These are phyloP conservation scores for Thuidium tamariscinum DNA, from an alignment of 225 moss, liverwort and hornwort genomes.

Conservation along the genomic window DNA sequence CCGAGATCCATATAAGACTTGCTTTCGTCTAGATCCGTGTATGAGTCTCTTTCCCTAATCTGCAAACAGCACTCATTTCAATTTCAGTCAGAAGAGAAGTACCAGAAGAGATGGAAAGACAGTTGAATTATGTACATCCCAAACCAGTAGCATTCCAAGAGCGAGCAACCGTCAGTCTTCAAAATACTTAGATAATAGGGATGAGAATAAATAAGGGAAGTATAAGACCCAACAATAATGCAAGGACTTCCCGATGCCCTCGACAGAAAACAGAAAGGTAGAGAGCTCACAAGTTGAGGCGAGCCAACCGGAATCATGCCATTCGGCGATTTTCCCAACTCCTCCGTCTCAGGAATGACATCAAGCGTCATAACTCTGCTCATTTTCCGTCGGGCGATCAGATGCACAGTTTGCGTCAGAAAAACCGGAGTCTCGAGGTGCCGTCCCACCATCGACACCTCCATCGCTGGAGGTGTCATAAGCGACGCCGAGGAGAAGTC, in stretches of 20 bases:
- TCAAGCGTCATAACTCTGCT: slow-evolving; percentile 32
- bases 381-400: slow-evolving; percentile 35
- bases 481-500: slow-evolving; percentile 20
- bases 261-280: background rate
- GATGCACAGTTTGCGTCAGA: slow-evolving; percentile 46
- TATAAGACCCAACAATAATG: background rate
- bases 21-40: background rate
- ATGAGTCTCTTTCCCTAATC: slow-evolving; percentile 15
- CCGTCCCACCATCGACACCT: slow-evolving; percentile 49
- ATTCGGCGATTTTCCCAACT: slow-evolving; percentile 21
- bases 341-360: slow-evolving; percentile 60
- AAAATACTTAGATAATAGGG: background rate
- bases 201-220: background rate
- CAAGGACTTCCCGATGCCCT: background rate
- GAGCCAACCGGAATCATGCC: slow-evolving; percentile 13
- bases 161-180: background rate
- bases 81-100: background rate
- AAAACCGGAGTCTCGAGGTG: slow-evolving; percentile 31
- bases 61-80: background rate
- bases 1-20: slow-evolving; percentile 12
- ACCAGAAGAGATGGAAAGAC: background rate
- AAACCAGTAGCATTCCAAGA: background rate
- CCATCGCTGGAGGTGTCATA: slow-evolving; percentile 35
- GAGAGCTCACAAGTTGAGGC: slow-evolving; percentile 22
- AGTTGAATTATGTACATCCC: background rate